These are phyloP conservation scores for Candida pseudofarinosa DNA, from an alignment of 805 yeast genomes.

Conservation along the genomic window DNA sequence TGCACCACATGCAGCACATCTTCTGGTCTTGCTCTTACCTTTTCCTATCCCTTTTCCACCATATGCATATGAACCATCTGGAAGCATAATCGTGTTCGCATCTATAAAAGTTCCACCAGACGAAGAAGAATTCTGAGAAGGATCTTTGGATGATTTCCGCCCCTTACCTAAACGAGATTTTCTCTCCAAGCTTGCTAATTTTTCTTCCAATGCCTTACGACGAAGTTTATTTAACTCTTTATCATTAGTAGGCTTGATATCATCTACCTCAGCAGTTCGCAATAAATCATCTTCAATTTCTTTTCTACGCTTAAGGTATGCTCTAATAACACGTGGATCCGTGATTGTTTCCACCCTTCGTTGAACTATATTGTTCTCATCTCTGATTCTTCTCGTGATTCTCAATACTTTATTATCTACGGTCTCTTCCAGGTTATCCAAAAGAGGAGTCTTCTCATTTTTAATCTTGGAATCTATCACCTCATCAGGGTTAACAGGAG, in stretches of 20 bases:
- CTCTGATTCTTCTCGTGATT: constrained; percentile 76
- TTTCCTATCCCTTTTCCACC: constrained; percentile 72
- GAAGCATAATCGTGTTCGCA: constrained; percentile 40
- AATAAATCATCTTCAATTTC: constrained; percentile 52
- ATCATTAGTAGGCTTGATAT: constrained; percentile 73
- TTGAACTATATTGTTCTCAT: constrained; percentile 81
- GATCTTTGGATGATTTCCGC: constrained; percentile 30
- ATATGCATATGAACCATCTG: constrained; percentile 42
- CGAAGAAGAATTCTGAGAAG: constrained; percentile 38
- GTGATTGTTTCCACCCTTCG: constrained; percentile 71
- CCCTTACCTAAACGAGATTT: constrained; percentile 41
- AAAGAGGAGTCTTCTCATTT: constrained; percentile 31
- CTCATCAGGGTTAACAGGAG: constrained; percentile 29
- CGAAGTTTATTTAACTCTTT: constrained; percentile 77
- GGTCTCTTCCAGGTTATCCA: constrained; percentile 25
- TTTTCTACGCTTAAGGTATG: constrained; percentile 72
- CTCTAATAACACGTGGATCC: constrained; percentile 83
- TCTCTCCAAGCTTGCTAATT: constrained; percentile 76
- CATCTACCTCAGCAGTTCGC: constrained; percentile 64
- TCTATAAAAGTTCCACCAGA: constrained; percentile 41
- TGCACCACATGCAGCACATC: constrained; percentile 94
- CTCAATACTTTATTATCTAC: constrained; percentile 24
- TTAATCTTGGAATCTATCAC: constrained; percentile 30
- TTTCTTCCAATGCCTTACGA: constrained; percentile 73
- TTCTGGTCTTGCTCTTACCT: constrained; percentile 68